Base-by-base conservation (phyloP, 2,329 filamentous ascomycete genomes). In the Orbilia brochopaga region DNA sequence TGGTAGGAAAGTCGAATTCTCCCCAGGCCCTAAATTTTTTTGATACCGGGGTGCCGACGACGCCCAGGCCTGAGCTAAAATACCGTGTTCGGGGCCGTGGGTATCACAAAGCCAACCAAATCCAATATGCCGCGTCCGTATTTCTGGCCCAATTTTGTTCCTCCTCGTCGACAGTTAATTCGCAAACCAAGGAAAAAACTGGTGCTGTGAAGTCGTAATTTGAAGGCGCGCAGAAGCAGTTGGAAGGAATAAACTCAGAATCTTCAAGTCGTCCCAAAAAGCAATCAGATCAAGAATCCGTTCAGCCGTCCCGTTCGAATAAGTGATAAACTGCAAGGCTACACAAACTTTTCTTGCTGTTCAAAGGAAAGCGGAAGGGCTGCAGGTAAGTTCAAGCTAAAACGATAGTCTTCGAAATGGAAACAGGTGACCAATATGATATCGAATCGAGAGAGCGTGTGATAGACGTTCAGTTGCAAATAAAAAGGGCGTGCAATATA, bases 251-350 rank as follows among this genome's bases (percentile, higher is more conserved):
- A 30, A 53, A 53, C 5, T 7, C 13, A 15, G 30, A 30, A 21
- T 19, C n/a, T 51, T 53, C 15, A 48, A 48, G 11, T 21, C 44
- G 44, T 48, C 19, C 44, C 44, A 19, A 19, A 48, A 48, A 19
- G 15, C 27, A 32, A 32, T 32, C 27, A 32, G 21, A 21, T 19
- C 11, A 21, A 48, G 44, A 23, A 48, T 48, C 44, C 44, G 44
- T 19, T 48, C 44, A 48, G 44, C 44, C 44, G 44, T 19, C 44
- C 21, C 19, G 2, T 51, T 53, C 5, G 56, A 60, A 65, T 65
- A 56, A 37, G 56, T 60, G 57, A 63, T 56, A 51, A 72, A 65
- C 46, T 51, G 62, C 67, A 72, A 72, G 67, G 67, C 67, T 72
- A 72, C 67, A 65, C 67, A 65, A 65, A 65, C 65, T 63, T 70